These are phyloP conservation scores for Solanum sejunctum DNA, from an alignment of 257 asterid genomes.

Conservation along the genomic window DNA sequence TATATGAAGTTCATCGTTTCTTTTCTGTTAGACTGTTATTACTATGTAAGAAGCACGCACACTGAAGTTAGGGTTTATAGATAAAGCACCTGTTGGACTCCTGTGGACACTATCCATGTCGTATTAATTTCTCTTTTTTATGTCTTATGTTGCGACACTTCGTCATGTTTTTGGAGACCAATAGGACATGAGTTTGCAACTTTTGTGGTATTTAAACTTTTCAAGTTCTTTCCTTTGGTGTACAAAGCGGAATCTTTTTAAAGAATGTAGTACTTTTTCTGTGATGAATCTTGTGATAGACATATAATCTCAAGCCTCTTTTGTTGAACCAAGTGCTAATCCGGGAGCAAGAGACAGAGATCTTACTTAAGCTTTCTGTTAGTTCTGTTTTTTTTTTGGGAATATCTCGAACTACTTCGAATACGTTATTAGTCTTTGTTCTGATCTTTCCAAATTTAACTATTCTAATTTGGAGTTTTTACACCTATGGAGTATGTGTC, in stretches of 20 bases:
- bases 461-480: background rate
- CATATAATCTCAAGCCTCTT: background rate
- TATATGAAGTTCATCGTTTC: background rate
- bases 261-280: background rate
- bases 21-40: background rate
- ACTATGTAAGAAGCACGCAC: background rate
- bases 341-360: background rate
- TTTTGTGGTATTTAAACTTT: background rate
- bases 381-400: background rate
- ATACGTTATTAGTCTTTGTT: background rate
- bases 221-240: background rate
- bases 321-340: background rate
- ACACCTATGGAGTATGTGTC: background rate
- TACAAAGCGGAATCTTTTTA: background rate
- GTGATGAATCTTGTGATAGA: background rate
- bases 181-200: background rate
- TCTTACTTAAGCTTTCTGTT: background rate
- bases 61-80: background rate
- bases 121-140: background rate
- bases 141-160: background rate
- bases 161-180: background rate
- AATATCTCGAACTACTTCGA: background rate
- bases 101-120: background rate
- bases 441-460: background rate
- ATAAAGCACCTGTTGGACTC: background rate